Evolutionary conservation across 345 rosid species (phyloP), one percentile per base, ranked within the genome.

Genomic region (Arabidopsis thaliana): DNA sequence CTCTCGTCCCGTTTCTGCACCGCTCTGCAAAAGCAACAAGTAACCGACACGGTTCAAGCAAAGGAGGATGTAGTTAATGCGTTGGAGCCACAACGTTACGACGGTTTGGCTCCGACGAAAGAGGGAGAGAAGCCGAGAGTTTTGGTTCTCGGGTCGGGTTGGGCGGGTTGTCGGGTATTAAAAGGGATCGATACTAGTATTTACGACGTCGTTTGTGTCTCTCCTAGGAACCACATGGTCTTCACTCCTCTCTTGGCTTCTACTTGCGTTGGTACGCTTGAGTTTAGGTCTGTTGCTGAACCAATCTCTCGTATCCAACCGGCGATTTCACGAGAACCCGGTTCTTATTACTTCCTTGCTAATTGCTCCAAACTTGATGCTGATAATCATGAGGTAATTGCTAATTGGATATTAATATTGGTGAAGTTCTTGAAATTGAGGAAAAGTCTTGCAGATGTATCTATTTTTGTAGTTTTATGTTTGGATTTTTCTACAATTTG

Each of bases 221-320:
- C 99, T 1, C 97, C 97, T 7, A 73, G 98, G 78, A 92, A 90
- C 73, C 97, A 95, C 75, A 95, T 92, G 99, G 97, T 90, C 0
- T 92, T 95, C 69, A 92, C 97, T 36, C 97, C 97, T 55, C 86
- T 92, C 1, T 78, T 92, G 77, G 99, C 97, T 33, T 92, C 97
- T 30, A 95, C 97, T 46, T 95, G 99, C 45, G 97, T 95, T 22
- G 99, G 97, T 33, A 95, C 99, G 16, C 87, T 92, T 25, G 99
- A 92, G 75, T 95, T 95, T 66, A 86, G 98, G 51, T 90, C 96
- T 1, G 96, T 92, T 16, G 93, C 90, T 13, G 99, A 95, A 60
- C 97, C 98, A 23, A 89, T 95, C 49, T 83, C 82, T 55, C 86
- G 81, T 79, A 93, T 95, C 49, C 99, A 95, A 72, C 78, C 94